phyloP scores from a whole-genome alignment of 192 early-diverging fungal species.

The Coemansia interrupta region DNA sequence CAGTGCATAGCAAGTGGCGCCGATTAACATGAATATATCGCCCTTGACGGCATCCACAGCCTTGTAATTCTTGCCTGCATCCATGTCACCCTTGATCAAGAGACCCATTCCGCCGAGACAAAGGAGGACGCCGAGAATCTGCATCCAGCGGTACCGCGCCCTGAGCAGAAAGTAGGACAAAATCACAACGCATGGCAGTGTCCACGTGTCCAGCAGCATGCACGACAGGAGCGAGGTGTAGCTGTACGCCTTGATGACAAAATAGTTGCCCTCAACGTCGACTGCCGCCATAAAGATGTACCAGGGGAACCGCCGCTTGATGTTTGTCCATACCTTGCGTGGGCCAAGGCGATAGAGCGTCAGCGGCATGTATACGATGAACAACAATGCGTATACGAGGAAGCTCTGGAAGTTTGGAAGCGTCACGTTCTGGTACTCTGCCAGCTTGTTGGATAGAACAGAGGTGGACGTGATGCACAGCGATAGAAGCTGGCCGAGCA shows the following conservation, averaged over 20 bases:
- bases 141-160: conserved; percentile 61
- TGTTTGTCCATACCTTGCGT: conserved; percentile 39
- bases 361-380: conserved; percentile 52
- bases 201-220: conserved; percentile 77
- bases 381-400: conserved; percentile 60
- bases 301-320: conserved; percentile 45
- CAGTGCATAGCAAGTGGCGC: conserved; percentile 71
- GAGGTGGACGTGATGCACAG: conserved; percentile 75
- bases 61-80: conserved; percentile 57
- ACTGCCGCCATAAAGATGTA: conserved; percentile 63
- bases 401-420: conserved; percentile 72
- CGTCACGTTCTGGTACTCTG: conserved; percentile 53
- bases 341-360: conserved; percentile 42
- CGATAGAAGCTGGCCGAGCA: conserved; percentile 64
- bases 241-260: conserved; percentile 71
- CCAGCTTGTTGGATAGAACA: conserved; percentile 62
- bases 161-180: conserved; percentile 63
- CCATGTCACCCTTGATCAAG: conserved; percentile 64
- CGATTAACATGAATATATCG: conserved; percentile 68
- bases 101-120: conserved; percentile 67
- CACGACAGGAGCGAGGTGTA: conserved; percentile 74
- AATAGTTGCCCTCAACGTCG: conserved; percentile 81
- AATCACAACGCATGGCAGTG: conserved; percentile 70
- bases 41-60: conserved; percentile 61
- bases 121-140: conserved; percentile 67